phyloP scores from a whole-genome alignment of 805 yeast genomes.

The Peterozyma toletana region DNA sequence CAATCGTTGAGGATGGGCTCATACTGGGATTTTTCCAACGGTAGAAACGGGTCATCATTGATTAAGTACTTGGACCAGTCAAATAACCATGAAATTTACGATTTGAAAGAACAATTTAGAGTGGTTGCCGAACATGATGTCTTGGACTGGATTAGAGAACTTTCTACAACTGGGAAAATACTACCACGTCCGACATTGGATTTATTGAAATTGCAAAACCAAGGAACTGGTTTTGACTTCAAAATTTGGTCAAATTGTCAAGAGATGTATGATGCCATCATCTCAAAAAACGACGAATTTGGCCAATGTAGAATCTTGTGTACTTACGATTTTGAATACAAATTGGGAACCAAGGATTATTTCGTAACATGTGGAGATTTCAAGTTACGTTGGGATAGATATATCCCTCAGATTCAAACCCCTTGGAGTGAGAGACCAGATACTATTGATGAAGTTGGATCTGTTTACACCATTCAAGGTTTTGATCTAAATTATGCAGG shows the following conservation, averaged over 20 bases:
- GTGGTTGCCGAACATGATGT: constrained; percentile 31
- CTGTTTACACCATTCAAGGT: constrained; percentile 41
- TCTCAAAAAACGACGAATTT: too few relatives aligned
- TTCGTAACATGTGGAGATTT: constrained; percentile 37
- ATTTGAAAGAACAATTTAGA: constrained; percentile 32
- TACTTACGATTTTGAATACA: constrained; percentile 28
- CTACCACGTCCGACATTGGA: constrained; percentile 23
- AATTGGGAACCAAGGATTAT: constrained; percentile 36
- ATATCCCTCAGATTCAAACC: constrained; percentile 27
- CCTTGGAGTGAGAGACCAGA: constrained; percentile 42
- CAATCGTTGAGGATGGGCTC: constrained; percentile 40
- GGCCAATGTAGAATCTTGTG: too few relatives aligned
- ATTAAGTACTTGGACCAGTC: constrained; percentile 8
- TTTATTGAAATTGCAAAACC: too few relatives aligned
- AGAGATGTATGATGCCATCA: too few relatives aligned
- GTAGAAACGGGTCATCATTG: constrained; percentile 29
- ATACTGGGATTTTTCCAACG: constrained; percentile 23
- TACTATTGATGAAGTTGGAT: constrained; percentile 39
- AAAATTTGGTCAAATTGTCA: too few relatives aligned
- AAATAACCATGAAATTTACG: constrained; percentile 12
- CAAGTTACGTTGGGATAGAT: constrained; percentile 39
- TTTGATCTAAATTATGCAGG: constrained; percentile 41
- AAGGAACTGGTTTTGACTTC: too few relatives aligned
- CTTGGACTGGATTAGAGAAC: constrained; percentile 29
- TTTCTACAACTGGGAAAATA: constrained; percentile 27